Conservation (phyloP, 805 yeast genomes). For the Wickerhamomyces pijperi region DNA sequence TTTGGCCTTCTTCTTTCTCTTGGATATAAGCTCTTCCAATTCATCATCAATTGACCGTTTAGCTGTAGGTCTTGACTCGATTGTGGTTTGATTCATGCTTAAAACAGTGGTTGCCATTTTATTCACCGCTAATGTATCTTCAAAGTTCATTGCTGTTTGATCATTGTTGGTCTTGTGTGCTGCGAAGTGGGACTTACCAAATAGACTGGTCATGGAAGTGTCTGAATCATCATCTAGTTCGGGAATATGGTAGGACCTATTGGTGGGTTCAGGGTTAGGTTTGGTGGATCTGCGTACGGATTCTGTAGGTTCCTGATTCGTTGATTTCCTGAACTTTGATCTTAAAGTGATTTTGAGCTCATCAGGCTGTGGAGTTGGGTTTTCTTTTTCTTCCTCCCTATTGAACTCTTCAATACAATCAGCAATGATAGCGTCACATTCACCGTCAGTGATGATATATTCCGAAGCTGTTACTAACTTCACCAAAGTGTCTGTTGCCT, state of each 20-base stretch:
- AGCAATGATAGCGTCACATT: neutral
- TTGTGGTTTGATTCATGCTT: neutral
- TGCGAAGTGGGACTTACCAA: neutral
- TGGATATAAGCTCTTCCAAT: neutral
- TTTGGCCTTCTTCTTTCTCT: neutral
- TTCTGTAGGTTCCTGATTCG: no score
- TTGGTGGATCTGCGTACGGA: no score
- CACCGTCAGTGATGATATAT: neutral
- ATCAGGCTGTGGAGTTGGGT: neutral
- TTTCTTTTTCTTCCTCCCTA: neutral
- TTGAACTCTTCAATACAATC: no score
- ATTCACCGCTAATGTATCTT: neutral
- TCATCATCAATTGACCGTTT: neutral
- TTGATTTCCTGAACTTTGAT: no score
- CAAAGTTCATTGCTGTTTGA: neutral
- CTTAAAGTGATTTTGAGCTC: no score
- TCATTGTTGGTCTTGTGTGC: neutral
- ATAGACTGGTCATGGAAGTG: neutral
- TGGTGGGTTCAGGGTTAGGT: neutral
- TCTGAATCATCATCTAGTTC: neutral
- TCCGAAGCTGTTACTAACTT: neutral
- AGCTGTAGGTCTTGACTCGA: neutral
- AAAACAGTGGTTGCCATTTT: neutral
- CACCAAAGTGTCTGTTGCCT: neutral
- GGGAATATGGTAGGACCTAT: neutral